Conservation (phyloP, 1,284 basidiomycete species). For the Bondarzewia mesenterica region DNA sequence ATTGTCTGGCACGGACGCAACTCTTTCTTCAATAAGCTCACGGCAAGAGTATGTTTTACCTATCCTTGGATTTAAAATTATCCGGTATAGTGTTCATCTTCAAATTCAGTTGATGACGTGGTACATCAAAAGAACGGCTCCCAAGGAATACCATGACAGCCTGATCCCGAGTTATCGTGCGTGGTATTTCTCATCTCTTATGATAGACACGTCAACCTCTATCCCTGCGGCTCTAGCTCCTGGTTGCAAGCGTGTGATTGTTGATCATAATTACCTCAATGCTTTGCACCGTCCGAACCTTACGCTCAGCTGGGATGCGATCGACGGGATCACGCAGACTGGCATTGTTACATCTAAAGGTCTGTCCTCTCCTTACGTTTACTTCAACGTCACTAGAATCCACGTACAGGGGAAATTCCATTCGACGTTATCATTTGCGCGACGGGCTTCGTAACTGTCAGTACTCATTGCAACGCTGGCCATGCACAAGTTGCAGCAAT, state of each 20-base stretch:
- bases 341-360: conserved; percentile 31
- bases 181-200: conserved; percentile 7
- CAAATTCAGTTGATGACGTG: conserved; percentile 16
- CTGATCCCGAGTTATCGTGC: conserved; percentile 37
- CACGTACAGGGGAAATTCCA: conserved; percentile 16
- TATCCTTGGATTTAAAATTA: neutral
- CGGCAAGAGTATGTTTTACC: neutral
- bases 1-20: conserved; percentile 4
- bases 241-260: conserved; percentile 30
- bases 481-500: neutral
- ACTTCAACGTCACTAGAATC: neutral
- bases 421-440: conserved; percentile 25
- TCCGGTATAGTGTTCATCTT: neutral
- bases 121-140: conserved; percentile 30
- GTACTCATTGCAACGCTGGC: neutral
- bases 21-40: neutral
- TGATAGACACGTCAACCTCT: neutral
- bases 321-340: conserved; percentile 26
- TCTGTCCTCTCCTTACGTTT: neutral
- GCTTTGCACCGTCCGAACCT: conserved; percentile 34
- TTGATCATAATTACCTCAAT: conserved; percentile 31
- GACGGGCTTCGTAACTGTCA: conserved; percentile 23
- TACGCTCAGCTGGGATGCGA: conserved; percentile 29
- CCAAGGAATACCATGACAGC: conserved; percentile 29
- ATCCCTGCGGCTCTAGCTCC: conserved; percentile 16